Evolutionary conservation across 2,329 filamentous ascomycete genomes (phyloP), one percentile per base, ranked within the genome.

Genomic region (Curvularia sp.): DNA sequence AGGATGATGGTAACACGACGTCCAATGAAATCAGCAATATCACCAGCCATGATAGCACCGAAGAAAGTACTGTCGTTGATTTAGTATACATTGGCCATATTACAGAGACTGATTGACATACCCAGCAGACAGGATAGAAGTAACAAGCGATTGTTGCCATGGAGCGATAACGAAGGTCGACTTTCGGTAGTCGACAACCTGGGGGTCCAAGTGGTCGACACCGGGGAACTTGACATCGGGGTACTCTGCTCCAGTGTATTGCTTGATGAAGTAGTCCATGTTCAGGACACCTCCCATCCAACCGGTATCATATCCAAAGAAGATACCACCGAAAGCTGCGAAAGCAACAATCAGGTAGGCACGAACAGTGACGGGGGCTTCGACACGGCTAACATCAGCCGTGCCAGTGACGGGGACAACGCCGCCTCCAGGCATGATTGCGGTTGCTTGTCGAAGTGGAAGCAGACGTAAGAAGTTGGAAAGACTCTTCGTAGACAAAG

Each of bases 251-350:
- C 64, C 66, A 57, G 73, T 76, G 66, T 74, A 75, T 58, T 74
- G 70, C 28, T 75, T 70, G 66, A 76, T 76, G 65, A 76, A 76
- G 70, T 70, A 77, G 59, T 70, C 65, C 77, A 77, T 78, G 42
- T 67, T 84, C 31, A 85, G 80, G 66, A 89, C 86, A 78, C 87
- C 87, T 75, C 87, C 88, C 82, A 91, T 90, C 81, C 89, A 91
- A 71, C 90, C 90, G 42, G 89, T 90, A 73, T 93, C 90, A 78
- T 91, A 93, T 57, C 90, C 89, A 78, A 92, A 90, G 84, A 91
- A 90, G 49, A 63, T 64, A 70, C 81, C 81, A 67, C 81, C 81
- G 63, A 83, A 82, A 24, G 81, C 78, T 44, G 80, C 81, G 59
- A 82, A 82, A 33, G 78, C 79, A 73, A 80, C 80, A 53, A 82